phyloP scores from a whole-genome alignment of 768 basidiomycete genomes.

The Russula griseocarnosa region DNA sequence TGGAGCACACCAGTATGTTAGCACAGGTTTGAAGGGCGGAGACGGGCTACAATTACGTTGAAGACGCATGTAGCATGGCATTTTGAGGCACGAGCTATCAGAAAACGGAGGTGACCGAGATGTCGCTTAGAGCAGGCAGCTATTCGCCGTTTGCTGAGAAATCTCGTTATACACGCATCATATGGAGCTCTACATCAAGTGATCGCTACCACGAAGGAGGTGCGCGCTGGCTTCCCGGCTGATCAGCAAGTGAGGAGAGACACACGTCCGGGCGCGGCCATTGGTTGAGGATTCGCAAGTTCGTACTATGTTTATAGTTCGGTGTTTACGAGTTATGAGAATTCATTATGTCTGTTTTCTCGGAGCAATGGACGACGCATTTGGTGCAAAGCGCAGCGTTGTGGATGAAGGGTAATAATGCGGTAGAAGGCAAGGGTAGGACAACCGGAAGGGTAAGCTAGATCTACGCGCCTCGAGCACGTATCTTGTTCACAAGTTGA shows the following conservation, averaged over 20 bases:
- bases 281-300: conserved; percentile 1
- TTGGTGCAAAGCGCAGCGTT: conserved; percentile 17
- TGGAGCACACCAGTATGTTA: conserved; percentile 13
- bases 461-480: conserved; percentile 62
- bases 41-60: conserved; percentile 20
- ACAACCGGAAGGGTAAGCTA: conserved; percentile 13
- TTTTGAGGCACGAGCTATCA: conserved; percentile 7
- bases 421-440: conserved; percentile 13
- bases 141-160: conserved; percentile 16
- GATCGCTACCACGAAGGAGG: conserved; percentile 26
- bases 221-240: conserved; percentile 20
- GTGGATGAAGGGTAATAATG: conserved; percentile 11
- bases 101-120: conserved; percentile 7
- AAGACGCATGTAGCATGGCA: conserved; percentile 18
- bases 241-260: conserved; percentile 18
- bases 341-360: conserved; percentile 5
- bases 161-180: conserved; percentile 22
- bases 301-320: conserved; percentile 1
- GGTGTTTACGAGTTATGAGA: conserved; percentile 13
- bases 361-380: conserved; percentile 5
- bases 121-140: conserved; percentile 21
- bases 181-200: conserved; percentile 20
- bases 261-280: conserved; percentile 10
- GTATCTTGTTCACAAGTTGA: conserved; percentile 72
- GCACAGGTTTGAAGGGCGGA: conserved; percentile 7